These are phyloP conservation scores for Trametes gibbosa DNA, from an alignment of 768 basidiomycete species.

Conservation along the genomic window DNA sequence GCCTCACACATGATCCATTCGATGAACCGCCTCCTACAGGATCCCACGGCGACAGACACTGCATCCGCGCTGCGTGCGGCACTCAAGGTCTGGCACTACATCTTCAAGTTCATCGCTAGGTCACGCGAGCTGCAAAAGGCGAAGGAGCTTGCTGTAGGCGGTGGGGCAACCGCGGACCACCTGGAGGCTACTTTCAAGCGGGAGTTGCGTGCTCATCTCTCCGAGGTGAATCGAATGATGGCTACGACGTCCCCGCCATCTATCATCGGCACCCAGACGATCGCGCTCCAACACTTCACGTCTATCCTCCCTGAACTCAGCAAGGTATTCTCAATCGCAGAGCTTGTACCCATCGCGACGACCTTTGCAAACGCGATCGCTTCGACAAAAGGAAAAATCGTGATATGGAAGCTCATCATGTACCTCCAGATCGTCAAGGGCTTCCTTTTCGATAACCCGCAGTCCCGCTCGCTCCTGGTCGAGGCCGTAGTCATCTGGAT, in stretches of 20 bases:
- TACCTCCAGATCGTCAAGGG: conserved; percentile 89
- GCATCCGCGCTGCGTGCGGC: conserved; percentile 83
- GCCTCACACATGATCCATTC: conserved; percentile 83
- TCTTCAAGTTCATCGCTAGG: conserved; percentile 93
- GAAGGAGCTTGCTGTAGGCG: conserved; percentile 75
- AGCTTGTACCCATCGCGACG: conserved; percentile 84
- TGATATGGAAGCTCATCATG: conserved; percentile 92
- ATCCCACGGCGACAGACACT: conserved; percentile 68
- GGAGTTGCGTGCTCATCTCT: conserved; percentile 74
- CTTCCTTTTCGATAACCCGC: conserved; percentile 79
- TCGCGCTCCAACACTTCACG: conserved; percentile 91
- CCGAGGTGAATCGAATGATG: conserved; percentile 89
- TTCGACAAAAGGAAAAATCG: conserved; percentile 77
- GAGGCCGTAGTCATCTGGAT: conserved; percentile 92
- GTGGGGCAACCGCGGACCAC: conserved; percentile 82
- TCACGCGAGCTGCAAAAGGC: conserved; percentile 84
- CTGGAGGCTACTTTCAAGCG: conserved; percentile 82
- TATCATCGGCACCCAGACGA: conserved; percentile 95
- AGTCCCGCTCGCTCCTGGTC: conserved; percentile 75
- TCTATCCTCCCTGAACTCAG: conserved; percentile 86
- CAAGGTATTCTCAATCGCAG: conserved; percentile 75
- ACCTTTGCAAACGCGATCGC: conserved; percentile 84
- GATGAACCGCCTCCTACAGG: conserved; percentile 77
- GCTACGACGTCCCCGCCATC: conserved; percentile 68
- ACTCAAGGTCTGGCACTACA: conserved; percentile 94